These are phyloP conservation scores for Nothopassalora personata DNA, from an alignment of 2,329 filamentous ascomycete species.

Conservation along the genomic window DNA sequence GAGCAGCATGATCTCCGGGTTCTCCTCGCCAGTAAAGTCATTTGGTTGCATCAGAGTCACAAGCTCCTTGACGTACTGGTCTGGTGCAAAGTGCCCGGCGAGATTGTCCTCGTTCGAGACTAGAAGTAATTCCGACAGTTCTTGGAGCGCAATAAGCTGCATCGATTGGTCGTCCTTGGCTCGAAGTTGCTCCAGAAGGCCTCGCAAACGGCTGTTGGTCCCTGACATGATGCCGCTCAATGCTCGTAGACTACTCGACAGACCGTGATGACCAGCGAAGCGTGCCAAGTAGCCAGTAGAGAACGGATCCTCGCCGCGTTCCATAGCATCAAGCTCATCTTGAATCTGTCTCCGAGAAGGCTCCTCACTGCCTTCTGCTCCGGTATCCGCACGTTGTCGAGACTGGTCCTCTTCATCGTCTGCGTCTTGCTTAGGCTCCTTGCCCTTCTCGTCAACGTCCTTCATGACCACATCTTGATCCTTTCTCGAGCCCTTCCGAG, in stretches of 20 bases:
- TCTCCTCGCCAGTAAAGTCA: slow-evolving; percentile 74
- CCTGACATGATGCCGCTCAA: slow-evolving; percentile 90
- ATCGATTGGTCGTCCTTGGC: slow-evolving; percentile 80
- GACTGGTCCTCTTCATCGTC: slow-evolving; percentile 46
- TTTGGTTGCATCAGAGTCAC: slow-evolving; percentile 87
- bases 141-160: slow-evolving; percentile 87
- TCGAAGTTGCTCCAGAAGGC: slow-evolving; percentile 55
- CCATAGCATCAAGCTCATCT: slow-evolving; percentile 47
- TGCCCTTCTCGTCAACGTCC: slow-evolving; percentile 28
- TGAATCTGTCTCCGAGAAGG: slow-evolving; percentile 60
- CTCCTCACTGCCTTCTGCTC: slow-evolving; percentile 46
- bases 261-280: slow-evolving; percentile 54
- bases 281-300: slow-evolving; percentile 61
- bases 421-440: slow-evolving; percentile 30
- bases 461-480: slow-evolving; percentile 33
- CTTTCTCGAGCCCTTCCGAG: slow-evolving; percentile 30
- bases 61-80: slow-evolving; percentile 91
- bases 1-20: slow-evolving; percentile 93
- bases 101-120: slow-evolving; percentile 96
- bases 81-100: slow-evolving; percentile 88
- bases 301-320: slow-evolving; percentile 54
- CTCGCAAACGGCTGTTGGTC: slow-evolving; percentile 70
- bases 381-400: slow-evolving; percentile 39
- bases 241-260: slow-evolving; percentile 78
- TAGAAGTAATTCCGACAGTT: slow-evolving; percentile 85